Base-by-base conservation (phyloP, 2,329 filamentous ascomycete genomes). In the Cladophialophora psammophila region DNA sequence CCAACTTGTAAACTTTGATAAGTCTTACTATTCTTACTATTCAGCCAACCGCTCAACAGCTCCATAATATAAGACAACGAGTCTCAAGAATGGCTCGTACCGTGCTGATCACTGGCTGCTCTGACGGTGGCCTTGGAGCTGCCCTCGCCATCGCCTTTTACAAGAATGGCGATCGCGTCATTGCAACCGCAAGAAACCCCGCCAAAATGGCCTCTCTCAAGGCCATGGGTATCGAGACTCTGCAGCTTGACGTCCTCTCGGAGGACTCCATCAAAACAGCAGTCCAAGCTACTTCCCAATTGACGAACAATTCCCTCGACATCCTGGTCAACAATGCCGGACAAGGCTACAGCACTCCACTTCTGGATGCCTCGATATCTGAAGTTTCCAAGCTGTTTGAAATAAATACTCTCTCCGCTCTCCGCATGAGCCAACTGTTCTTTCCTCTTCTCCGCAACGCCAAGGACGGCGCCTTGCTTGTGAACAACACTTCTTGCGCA, bases 261-360 rank as follows among this genome's bases (percentile, higher is more conserved):
- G 54, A 71, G 5, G 34, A 66, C 13, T 74, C 71, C 18, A 77
- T 79, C 38, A 72, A 78, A 32, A 74, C 75, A 26, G 63, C 69
- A 1, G 71, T 76, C 4, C 69, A 78, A 32, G 74, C 77, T 3
- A 31, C 74, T 40, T 40, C 45, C 18, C 15, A 53, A 26, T n/a
- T 59, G 26, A 68, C 67, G 2, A 56, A 61, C 18, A 45, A 38
- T 76, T 71, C 74, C 18, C 72, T 84, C 59, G 80, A 83, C 73
- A 74, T 82, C 10, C 71, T 84, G 54, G 75, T 84, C 54, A 83
- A 84, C 68, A 83, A 83, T 74, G 81, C 81, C 6, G 82, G 82
- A 13, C 78, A 75, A 12, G 60, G 50, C 48, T 61, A 64, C 26
- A 55, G 68, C 7, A 74, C 73, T 65, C 74, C 76, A 15, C 61